Evolutionary conservation across 2,329 filamentous ascomycete genomes (phyloP).

Genomic region (Sphaerulina populicola): DNA sequence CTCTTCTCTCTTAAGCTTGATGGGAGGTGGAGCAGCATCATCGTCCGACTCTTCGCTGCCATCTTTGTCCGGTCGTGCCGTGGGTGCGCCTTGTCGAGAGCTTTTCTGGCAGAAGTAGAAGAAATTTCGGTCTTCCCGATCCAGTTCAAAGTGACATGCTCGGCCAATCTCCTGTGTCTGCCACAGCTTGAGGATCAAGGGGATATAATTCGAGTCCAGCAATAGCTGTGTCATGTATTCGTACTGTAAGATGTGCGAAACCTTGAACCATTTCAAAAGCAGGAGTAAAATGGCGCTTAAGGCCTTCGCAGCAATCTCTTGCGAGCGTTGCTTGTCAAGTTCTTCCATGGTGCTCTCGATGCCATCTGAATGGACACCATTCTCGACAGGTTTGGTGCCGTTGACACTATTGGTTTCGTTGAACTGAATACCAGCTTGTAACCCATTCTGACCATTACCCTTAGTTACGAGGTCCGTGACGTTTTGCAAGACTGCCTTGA

Average conservation of each 20-base stretch:
- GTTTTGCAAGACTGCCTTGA: constrained; percentile 80
- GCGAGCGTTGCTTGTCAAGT: constrained; percentile 67
- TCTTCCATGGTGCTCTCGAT: constrained; percentile 51
- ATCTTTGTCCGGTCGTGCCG: constrained; percentile 16
- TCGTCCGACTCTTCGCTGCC: constrained; percentile 40
- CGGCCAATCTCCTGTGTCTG: constrained; percentile 90
- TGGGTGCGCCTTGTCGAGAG: constrained; percentile 49
- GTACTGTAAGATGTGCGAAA: constrained; percentile 89
- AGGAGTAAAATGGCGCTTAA: constrained; percentile 81
- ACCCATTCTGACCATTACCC: constrained; percentile 41
- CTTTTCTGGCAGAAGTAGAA: constrained; percentile 79
- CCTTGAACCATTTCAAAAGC: constrained; percentile 92
- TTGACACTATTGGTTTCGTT: constrained; percentile 27
- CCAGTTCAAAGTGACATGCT: constrained; percentile 75
- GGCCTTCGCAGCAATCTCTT: constrained; percentile 85
- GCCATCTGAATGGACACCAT: constrained; percentile 29
- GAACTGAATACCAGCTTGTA: constrained; percentile 43
- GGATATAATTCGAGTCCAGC: constrained; percentile 90
- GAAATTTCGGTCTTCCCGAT: constrained; percentile 76
- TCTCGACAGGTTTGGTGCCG: constrained; percentile 33
- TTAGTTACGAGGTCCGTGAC: constrained; percentile 74
- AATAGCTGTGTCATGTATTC: constrained; percentile 91
- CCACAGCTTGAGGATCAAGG: constrained; percentile 84
- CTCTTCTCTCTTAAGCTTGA: constrained; percentile 46
- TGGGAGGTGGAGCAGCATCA: constrained; percentile 75